Percentiles rank a stretch among this genome's conserved stretches.
Evolutionary conservation across 2,329 filamentous ascomycete species (phyloP).

Genomic region (Tolypocladium capitatum): DNA sequence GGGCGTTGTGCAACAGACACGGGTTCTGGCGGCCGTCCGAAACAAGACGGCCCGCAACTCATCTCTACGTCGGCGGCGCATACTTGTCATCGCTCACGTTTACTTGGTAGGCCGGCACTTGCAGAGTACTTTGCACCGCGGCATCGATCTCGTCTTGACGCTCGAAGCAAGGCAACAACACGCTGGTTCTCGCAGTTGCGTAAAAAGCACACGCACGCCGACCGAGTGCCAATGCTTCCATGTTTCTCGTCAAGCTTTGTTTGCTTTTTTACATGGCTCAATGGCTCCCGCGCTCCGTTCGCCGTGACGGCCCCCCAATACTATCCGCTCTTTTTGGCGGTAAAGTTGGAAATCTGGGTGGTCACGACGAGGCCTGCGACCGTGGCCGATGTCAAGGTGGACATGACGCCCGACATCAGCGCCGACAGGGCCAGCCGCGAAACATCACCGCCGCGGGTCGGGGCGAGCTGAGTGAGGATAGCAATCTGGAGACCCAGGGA

Average conservation of each 20-base stretch:
- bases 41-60: no score
- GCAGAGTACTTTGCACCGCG: no score
- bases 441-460: conserved; percentile 60
- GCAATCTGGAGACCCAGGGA: conserved; percentile 84
- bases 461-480: conserved; percentile 70
- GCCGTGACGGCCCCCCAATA: neutral
- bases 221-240: neutral
- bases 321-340: neutral
- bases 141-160: no score
- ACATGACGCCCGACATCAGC: conserved; percentile 62
- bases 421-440: conserved; percentile 64
- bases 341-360: conserved; percentile 20
- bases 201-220: neutral
- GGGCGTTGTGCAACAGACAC: no score
- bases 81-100: no score
- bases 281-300: neutral
- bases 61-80: no score
- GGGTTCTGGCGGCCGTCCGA: no score
- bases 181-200: neutral
- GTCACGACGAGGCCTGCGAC: conserved; percentile 66
- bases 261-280: neutral
- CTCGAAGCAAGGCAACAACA: neutral
- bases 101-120: no score
- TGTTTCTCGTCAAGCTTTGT: neutral
- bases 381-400: conserved; percentile 65